A percentile compares a stretch with the other conserved stretches of the same genome.
Conservation (phyloP, 345 rosid species). For the Syzygium oleosum region DNA sequence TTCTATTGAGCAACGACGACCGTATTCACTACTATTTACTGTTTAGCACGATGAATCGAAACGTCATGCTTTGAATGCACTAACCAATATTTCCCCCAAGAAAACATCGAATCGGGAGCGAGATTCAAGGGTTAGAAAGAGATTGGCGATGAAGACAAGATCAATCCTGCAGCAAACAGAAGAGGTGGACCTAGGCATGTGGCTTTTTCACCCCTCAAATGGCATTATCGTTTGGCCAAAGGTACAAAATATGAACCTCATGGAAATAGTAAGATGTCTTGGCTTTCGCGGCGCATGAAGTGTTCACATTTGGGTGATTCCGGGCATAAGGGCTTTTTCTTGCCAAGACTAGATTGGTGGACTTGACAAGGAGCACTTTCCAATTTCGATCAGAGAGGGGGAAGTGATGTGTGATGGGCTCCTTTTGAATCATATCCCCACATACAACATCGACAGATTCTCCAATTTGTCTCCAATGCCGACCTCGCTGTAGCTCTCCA, state of each 20-base stretch:
- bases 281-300: background rate
- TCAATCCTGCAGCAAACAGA: background rate
- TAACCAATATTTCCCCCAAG: background rate
- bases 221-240: background rate
- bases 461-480: background rate
- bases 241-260: background rate
- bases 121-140: background rate
- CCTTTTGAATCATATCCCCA: background rate
- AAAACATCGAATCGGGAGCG: background rate
- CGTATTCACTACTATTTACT: background rate
- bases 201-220: background rate
- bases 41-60: rapidly evolving
- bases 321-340: background rate
- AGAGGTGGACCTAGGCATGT: background rate
- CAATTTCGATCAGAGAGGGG: background rate
- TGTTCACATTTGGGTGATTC: background rate
- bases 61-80: background rate
- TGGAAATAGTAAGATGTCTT: background rate
- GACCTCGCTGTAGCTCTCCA: background rate
- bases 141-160: background rate
- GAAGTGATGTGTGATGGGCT: background rate
- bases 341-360: background rate
- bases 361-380: background rate
- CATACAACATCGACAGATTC: background rate
- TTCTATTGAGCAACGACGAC: background rate